Conservation (phyloP, 495 filamentous ascomycete species). For the Aspergillus olivimuriae region DNA sequence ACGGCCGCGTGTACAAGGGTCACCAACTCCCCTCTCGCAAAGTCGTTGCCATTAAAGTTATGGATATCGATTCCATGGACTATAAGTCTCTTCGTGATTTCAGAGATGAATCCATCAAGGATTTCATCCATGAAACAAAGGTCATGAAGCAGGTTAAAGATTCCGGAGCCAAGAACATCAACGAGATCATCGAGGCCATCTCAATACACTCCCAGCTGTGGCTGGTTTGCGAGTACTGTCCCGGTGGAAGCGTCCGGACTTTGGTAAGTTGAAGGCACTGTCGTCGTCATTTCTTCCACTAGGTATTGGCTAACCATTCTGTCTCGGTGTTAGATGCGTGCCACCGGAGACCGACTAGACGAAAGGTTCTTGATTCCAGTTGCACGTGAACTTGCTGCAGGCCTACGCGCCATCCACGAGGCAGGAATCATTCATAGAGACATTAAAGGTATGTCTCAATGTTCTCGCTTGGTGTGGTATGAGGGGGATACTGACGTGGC, state of each 20-base stretch:
- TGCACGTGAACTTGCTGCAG: constrained; percentile 78
- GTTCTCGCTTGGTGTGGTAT: neutral
- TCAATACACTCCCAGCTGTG: constrained; percentile 84
- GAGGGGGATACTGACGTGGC: neutral
- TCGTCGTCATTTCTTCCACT: neutral
- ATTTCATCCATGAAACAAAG: constrained; percentile 83
- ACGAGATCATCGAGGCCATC: constrained; percentile 79
- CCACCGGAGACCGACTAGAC: constrained; percentile 63
- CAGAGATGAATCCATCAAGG: constrained; percentile 73
- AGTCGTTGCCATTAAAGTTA: constrained; percentile 87
- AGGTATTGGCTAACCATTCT: constrained; percentile 7
- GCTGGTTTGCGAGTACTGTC: constrained; percentile 94
- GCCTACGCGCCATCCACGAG: constrained; percentile 79
- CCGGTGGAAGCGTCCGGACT: constrained; percentile 90
- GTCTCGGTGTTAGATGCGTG: constrained; percentile 36
- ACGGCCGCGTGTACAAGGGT: constrained; percentile 89
- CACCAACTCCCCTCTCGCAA: constrained; percentile 48
- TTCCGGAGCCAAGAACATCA: constrained; percentile 81
- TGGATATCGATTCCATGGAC: constrained; percentile 88
- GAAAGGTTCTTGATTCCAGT: constrained; percentile 90
- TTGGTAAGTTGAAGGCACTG: constrained; percentile 44
- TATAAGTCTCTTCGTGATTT: constrained; percentile 58
- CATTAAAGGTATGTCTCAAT: constrained; percentile 65
- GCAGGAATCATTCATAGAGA: constrained; percentile 94
- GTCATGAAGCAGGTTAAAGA: constrained; percentile 80